Percentiles rank a stretch among this genome's conserved stretches.
Conservation (phyloP, 176 grass and related monocot species). For the Alopecurus myosuroides region DNA sequence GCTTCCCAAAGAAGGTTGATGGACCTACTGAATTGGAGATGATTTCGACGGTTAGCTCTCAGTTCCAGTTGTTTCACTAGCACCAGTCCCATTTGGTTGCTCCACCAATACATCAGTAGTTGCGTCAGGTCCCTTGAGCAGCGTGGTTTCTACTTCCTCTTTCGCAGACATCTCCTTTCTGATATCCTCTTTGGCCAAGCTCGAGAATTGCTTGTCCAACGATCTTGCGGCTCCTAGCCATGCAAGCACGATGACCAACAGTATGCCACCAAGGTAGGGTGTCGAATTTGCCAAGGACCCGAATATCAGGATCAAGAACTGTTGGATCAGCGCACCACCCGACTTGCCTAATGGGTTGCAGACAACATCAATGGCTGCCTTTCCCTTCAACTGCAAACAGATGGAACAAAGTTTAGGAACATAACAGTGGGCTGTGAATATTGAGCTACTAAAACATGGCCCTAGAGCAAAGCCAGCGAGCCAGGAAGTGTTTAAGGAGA, state of each 20-base stretch:
- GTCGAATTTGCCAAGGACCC: conserved; percentile 89
- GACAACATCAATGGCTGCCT: conserved; percentile 88
- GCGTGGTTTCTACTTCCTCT: conserved; percentile 22
- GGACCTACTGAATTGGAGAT: conserved; percentile 28
- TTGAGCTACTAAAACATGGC: background rate
- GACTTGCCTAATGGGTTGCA: conserved; percentile 94
- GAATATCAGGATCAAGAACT: conserved; percentile 80
- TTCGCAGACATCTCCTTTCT: conserved; percentile 36
- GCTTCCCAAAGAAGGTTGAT: conserved; percentile 9
- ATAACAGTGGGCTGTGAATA: background rate
- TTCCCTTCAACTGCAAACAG: conserved; percentile 81
- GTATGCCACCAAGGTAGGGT: conserved; percentile 74
- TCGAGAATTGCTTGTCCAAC: conserved; percentile 76
- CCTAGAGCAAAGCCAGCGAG: background rate
- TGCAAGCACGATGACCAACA: conserved; percentile 64
- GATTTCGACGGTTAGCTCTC: conserved; percentile 19
- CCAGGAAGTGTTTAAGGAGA: background rate
- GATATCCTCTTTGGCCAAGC: conserved; percentile 65
- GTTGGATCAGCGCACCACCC: conserved; percentile 74
- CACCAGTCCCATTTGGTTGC: conserved; percentile 21
- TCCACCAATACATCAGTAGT: conserved; percentile 27
- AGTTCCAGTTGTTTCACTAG: background rate
- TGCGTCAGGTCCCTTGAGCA: conserved; percentile 9
- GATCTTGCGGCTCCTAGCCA: conserved; percentile 66
- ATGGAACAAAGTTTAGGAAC: background rate